Percentiles rank a stretch among this genome's conserved stretches.
Conservation (phyloP, 2,329 filamentous ascomycete species). For the Coleophoma crateriformis region DNA sequence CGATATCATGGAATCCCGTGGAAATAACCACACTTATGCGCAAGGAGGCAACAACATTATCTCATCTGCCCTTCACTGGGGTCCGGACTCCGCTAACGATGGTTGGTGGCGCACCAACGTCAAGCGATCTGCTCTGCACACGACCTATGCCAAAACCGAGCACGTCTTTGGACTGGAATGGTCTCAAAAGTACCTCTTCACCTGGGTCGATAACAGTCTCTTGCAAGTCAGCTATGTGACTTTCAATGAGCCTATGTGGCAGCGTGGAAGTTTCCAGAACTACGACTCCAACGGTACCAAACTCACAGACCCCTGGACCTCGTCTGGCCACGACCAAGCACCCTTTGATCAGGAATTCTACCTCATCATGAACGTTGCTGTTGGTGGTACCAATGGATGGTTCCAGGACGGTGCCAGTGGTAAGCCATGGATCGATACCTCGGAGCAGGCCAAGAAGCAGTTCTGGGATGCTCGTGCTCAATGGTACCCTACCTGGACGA, state of each 20-base stretch:
- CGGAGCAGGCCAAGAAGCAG: conserved; percentile 61
- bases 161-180: conserved; percentile 82
- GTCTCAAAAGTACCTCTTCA: conserved; percentile 85
- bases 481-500: conserved; percentile 69
- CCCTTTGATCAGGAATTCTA: conserved; percentile 76
- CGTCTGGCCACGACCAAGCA: conserved; percentile 54
- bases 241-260: conserved; percentile 63
- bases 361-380: conserved; percentile 69
- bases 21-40: conserved; percentile 72
- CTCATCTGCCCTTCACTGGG: conserved; percentile 78
- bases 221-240: conserved; percentile 76
- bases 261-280: conserved; percentile 62
- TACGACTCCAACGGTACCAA: conserved; percentile 60
- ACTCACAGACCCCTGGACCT: conserved; percentile 57
- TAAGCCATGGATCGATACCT: conserved; percentile 76
- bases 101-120: conserved; percentile 81
- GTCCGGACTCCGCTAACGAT: conserved; percentile 65
- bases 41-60: conserved; percentile 79
- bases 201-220: conserved; percentile 75
- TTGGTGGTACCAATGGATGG: conserved; percentile 78
- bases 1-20: conserved; percentile 74
- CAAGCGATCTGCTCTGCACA: conserved; percentile 69
- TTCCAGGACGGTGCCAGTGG: conserved; percentile 65
- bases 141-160: conserved; percentile 62
- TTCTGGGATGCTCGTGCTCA: conserved; percentile 65